Evolutionary conservation across 2,329 filamentous ascomycete species (phyloP).

Genomic region (Fusarium sterilihyphosum): DNA sequence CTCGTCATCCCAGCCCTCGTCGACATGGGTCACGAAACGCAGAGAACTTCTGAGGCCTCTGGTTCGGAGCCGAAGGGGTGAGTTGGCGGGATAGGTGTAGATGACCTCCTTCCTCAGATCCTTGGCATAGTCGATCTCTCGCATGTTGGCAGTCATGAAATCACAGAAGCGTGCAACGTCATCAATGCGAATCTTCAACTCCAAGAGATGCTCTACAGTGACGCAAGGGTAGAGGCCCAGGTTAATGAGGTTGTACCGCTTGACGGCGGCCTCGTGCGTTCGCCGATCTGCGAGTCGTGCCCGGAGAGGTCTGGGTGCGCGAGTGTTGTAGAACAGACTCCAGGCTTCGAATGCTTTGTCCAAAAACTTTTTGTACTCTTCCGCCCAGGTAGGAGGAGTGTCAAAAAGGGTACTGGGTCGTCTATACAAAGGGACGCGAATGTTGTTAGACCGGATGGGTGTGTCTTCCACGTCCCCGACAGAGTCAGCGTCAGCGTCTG

Average conservation of each 20-base stretch:
- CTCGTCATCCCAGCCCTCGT: constrained; percentile 28
- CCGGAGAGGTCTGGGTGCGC: not conserved
- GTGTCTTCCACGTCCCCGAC: not conserved
- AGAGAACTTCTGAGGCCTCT: constrained; percentile 39
- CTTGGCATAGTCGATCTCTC: not conserved
- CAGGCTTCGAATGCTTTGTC: not conserved
- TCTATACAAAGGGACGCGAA: too few relatives aligned
- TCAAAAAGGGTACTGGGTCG: not conserved
- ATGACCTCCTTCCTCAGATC: not conserved
- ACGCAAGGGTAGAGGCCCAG: not conserved
- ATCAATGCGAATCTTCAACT: constrained; percentile 5
- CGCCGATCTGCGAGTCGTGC: not conserved
- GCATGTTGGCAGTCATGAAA: not conserved
- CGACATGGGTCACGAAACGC: constrained; percentile 14
- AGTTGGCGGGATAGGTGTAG: not conserved
- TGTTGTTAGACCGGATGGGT: not conserved
- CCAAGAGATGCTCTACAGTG: not conserved
- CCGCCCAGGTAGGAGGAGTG: not conserved
- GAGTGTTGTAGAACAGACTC: not conserved
- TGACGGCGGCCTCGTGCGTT: not conserved
- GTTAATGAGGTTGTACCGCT: not conserved
- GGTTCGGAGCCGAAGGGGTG: constrained; percentile 25
- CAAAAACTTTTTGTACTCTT: not conserved
- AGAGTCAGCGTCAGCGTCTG: not conserved
- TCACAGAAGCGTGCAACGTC: constrained; percentile 2